Percentiles rank a stretch among this genome's conserved stretches.
These are phyloP conservation scores for Colletotrichum brevisporum DNA, from an alignment of 2,329 filamentous ascomycete species.

Conservation along the genomic window DNA sequence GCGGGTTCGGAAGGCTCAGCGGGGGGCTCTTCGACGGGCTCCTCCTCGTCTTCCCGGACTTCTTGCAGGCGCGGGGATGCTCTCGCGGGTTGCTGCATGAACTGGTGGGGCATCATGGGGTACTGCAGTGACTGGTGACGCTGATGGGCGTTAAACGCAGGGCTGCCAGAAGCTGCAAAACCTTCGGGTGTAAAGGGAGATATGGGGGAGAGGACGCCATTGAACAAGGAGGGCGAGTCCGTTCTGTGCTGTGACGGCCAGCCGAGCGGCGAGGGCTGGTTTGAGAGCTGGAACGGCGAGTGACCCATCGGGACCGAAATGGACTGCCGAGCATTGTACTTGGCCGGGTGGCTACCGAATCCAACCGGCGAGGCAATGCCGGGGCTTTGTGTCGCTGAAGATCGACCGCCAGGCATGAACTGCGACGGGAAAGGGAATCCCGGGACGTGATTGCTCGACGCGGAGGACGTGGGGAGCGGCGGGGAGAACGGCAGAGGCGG, in stretches of 20 bases:
- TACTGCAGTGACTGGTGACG: constrained; percentile 73
- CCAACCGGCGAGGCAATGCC: constrained; percentile 81
- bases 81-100: constrained; percentile 67
- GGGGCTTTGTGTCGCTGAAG: constrained; percentile 74
- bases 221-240: constrained; percentile 75
- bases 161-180: constrained; percentile 57
- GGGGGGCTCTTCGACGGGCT: constrained; percentile 64
- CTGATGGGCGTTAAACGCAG: constrained; percentile 63
- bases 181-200: constrained; percentile 73
- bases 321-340: constrained; percentile 80
- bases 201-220: constrained; percentile 72
- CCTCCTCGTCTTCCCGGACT: constrained; percentile 81
- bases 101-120: constrained; percentile 68
- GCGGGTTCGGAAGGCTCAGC: constrained; percentile 68
- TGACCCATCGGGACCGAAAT: constrained; percentile 75
- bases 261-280: constrained; percentile 71
- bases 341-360: constrained; percentile 71
- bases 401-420: constrained; percentile 72
- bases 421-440: constrained; percentile 70
- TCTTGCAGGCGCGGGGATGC: constrained; percentile 77
- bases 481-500: constrained; percentile 86
- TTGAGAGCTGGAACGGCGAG: constrained; percentile 77
- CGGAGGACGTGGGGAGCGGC: constrained; percentile 84
- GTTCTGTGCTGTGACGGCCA: constrained; percentile 72
- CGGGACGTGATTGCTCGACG: constrained; percentile 76